Conservation (phyloP, 2,329 filamentous ascomycete genomes). For the Dothistroma pini region DNA sequence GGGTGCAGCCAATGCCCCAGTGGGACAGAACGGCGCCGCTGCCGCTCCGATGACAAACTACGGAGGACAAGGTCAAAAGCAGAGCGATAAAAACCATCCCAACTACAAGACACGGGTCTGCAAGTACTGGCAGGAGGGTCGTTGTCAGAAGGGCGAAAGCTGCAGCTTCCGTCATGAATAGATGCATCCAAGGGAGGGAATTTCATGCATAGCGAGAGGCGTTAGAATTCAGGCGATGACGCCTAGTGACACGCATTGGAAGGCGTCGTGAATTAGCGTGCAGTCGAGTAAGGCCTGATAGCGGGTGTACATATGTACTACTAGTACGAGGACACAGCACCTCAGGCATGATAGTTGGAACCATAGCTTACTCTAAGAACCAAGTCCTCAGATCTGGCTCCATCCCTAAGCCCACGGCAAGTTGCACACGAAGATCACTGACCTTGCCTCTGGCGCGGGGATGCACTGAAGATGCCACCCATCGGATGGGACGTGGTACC, state of each 20-base stretch:
- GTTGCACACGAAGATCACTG: neutral
- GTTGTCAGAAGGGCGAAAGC: conserved; percentile 46
- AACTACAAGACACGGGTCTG: conserved; percentile 41
- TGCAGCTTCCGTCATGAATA: conserved; percentile 34
- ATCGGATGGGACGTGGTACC: neutral
- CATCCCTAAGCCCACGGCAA: neutral
- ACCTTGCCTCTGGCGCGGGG: neutral
- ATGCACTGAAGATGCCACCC: neutral
- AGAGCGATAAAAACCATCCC: conserved; percentile 17
- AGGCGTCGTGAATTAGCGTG: neutral
- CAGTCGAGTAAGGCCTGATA: neutral
- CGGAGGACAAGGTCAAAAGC: conserved; percentile 19
- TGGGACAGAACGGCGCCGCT: conserved; percentile 6
- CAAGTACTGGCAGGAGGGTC: conserved; percentile 52
- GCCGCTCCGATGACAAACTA: conserved; percentile 14
- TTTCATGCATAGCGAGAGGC: conserved; percentile 14
- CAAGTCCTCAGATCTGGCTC: neutral
- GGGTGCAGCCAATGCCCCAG: conserved; percentile 6
- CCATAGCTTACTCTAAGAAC: neutral
- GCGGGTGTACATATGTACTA: neutral
- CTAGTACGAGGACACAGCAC: neutral
- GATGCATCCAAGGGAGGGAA: neutral
- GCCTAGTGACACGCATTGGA: neutral
- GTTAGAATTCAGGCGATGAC: neutral
- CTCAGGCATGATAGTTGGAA: neutral